phyloP scores from a whole-genome alignment of 164 flowering plant genomes.

The Vitis riparia region DNA sequence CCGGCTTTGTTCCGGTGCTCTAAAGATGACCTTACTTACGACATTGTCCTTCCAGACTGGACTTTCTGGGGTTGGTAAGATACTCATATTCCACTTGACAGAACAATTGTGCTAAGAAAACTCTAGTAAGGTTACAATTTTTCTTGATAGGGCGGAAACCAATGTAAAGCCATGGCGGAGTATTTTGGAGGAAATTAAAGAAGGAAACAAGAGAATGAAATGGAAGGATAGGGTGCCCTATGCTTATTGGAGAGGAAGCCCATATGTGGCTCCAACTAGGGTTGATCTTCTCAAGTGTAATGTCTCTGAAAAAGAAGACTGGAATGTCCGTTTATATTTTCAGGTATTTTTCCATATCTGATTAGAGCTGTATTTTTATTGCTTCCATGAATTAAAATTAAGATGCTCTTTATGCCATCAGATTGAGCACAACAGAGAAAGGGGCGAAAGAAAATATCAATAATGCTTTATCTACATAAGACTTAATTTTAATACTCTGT shows the following conservation, averaged over 20 bases:
- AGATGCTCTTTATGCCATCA: no score
- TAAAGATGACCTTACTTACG: slow-evolving; percentile 4
- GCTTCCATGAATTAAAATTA: no score
- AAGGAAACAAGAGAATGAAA: slow-evolving; percentile 4
- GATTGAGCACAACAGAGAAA: no score
- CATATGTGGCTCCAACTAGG: neutral
- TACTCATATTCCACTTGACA: neutral
- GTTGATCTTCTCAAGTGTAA: neutral
- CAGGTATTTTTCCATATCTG: neutral
- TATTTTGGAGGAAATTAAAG: slow-evolving; percentile 3
- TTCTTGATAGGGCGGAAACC: slow-evolving; percentile 2
- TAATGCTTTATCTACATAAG: no score
- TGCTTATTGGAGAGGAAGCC: slow-evolving; percentile 25
- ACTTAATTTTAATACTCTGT: no score
- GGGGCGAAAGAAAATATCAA: no score
- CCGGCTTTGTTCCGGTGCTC: slow-evolving; percentile 20
- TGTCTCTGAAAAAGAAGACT: neutral
- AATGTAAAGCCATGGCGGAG: slow-evolving; percentile 13
- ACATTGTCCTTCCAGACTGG: slow-evolving; percentile 23
- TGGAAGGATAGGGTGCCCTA: slow-evolving; percentile 18
- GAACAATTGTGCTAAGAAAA: neutral
- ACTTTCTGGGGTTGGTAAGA: slow-evolving; percentile 27
- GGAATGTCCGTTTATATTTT: slow-evolving; percentile 1
- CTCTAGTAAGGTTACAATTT: neutral
- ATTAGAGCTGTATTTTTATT: no score